Evolutionary conservation across 805 yeast genomes (phyloP).

Genomic region (Wickerhamomyces rabaulensis): DNA sequence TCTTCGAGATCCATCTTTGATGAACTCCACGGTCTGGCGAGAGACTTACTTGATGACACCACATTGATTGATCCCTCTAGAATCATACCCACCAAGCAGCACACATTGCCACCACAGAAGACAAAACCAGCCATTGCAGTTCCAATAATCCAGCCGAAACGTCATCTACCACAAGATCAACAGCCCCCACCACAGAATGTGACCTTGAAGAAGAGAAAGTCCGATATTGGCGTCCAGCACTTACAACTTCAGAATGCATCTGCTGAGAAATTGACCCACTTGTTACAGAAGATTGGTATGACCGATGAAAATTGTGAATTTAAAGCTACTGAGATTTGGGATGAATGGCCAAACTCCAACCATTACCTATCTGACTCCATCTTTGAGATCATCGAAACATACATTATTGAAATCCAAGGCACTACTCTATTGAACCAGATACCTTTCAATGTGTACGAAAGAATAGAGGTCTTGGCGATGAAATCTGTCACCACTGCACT

Average conservation of each 20-base stretch:
- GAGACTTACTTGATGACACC: not conserved
- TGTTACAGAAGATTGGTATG: slow-evolving; percentile 15
- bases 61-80: not conserved
- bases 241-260: slow-evolving; percentile 13
- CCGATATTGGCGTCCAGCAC: slow-evolving; percentile 13
- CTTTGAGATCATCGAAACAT: slow-evolving; percentile 18
- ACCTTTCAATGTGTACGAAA: slow-evolving; percentile 24
- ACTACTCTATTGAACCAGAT: slow-evolving; percentile 9
- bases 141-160: not conserved
- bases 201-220: slow-evolving; percentile 14
- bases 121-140: not conserved
- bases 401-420: slow-evolving; percentile 16
- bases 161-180: not conserved
- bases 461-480: slow-evolving; percentile 29
- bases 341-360: slow-evolving; percentile 18
- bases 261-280: slow-evolving; percentile 1
- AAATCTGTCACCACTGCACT: slow-evolving; percentile 22
- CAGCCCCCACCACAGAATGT: not conserved
- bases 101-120: not conserved
- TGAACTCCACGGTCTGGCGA: slow-evolving; percentile 10
- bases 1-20: slow-evolving; percentile 10
- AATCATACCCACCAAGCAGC: slow-evolving; percentile 1
- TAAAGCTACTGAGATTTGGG: slow-evolving; percentile 21
- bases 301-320: slow-evolving; percentile 24
- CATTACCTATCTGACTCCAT: slow-evolving; percentile 16